Evolutionary conservation across 345 rosid species (phyloP), one percentile per base, ranked within the genome.

Genomic region (Pelargonium nanum): DNA sequence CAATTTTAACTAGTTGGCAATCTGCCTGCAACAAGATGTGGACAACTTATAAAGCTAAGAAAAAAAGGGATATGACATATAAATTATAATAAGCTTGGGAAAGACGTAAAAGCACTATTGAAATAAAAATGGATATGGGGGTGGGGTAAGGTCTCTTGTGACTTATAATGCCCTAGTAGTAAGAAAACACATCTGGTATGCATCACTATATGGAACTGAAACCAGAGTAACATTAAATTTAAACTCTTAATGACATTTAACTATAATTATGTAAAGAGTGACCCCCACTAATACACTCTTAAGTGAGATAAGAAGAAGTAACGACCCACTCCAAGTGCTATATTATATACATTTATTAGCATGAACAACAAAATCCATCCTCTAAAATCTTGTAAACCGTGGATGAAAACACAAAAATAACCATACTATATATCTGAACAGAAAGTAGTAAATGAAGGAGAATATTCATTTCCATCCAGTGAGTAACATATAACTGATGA

Each of bases 21-120:
- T 83, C 85, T 75, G 75, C 86, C 96, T 88, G 85, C 80, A 79
- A 70, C 63, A 74, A 79, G n/a, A 63, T 32, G 56, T 40, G 17
- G 65, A 77, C 53, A 74, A n/a, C n/a, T n/a, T n/a, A n/a, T n/a
- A n/a, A 60, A 60, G 56, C 68, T 19, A 52, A 52, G 22, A 20
- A 19, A 52, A 20, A n/a, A 52, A 52, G 22, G 44, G n/a, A 52
- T 19, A 52, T 2, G 22, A 52, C n/a, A 52, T 19, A n/a, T 40
- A n/a, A n/a, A n/a, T n/a, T n/a, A n/a, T n/a, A 52, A 8, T 19
- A 52, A 52, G 22, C 55, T 19, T 15, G 2, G 55, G 22, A 52
- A 52, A 52, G 55, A 9, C 15, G 40, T 30, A 30, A 13, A 2
- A 6, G 55, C 21, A n/a, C 22, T 52, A 19, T 52, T 21, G 22